phyloP scores from a whole-genome alignment of 2,329 filamentous ascomycete species.

The Alternaria angustiovoidea region DNA sequence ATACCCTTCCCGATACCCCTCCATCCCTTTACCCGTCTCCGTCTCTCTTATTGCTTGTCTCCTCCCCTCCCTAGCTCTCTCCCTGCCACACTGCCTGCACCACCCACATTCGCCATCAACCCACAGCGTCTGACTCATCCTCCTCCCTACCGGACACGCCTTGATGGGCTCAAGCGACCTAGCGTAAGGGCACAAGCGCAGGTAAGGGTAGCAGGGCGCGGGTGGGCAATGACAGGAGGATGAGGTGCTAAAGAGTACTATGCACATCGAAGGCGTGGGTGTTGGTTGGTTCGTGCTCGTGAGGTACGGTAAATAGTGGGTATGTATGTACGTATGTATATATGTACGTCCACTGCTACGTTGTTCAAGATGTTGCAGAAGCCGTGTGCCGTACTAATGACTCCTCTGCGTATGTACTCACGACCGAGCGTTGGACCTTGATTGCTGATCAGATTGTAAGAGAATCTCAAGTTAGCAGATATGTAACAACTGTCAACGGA shows the following conservation, averaged over 20 bases:
- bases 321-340: not conserved
- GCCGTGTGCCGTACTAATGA: not conserved
- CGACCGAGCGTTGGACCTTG: too few relatives aligned
- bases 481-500: too few relatives aligned
- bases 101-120: conserved; percentile 24
- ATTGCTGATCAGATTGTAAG: too few relatives aligned
- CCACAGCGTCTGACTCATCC: conserved; percentile 15
- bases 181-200: conserved; percentile 23
- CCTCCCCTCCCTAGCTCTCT: not conserved
- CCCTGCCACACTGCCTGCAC: conserved; percentile 29
- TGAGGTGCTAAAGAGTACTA: conserved; percentile 27
- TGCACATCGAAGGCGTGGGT: conserved; percentile 29
- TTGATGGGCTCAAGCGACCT: conserved; percentile 1
- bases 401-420: not conserved
- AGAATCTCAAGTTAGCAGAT: too few relatives aligned
- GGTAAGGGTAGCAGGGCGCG: conserved; percentile 25
- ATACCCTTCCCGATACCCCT: not conserved
- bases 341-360: not conserved
- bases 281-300: too few relatives aligned
- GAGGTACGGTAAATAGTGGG: not conserved
- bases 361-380: not conserved
- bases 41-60: not conserved
- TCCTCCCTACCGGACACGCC: conserved; percentile 28
- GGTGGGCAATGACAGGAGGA: conserved; percentile 39
- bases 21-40: not conserved